Base-by-base conservation (phyloP, 2,329 filamentous ascomycete species). In the Talaromyces amestolkiae region DNA sequence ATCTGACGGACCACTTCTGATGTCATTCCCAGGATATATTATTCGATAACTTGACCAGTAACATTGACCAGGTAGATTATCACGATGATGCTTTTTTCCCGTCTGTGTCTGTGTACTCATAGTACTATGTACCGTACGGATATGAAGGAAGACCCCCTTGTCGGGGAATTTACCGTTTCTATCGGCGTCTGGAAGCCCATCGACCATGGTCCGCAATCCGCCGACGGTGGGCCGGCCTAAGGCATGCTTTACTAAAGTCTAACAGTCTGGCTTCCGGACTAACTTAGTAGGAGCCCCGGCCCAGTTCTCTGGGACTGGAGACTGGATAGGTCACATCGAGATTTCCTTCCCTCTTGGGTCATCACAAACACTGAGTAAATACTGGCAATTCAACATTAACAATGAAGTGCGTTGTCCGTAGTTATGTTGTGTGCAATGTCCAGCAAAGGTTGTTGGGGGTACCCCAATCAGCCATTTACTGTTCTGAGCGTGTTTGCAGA, bases 181-280 rank as follows among this genome's bases (percentile, higher is more conserved):
- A 59, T 31, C 31, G 45, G 65, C 60, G 61, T 64, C 65, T 66
- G 65, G 64, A 64, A 66, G 61, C 61, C 33, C 56, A 61, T 66
- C 54, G 65, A 64, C 65, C 61, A 49, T 58, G 64, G 59, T 58
- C 51, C 61, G 35, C 60, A 62, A 54, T 47, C 24, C 47, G 51
- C 61, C 61, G 39, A 39, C 41, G 31, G 61, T 63, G 51, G 47
- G 45, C 11, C 45, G 7, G 45, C 56, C 39, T 41, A 11, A 43
- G 37, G 56, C 35, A 59, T 43, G 24, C 49, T 5, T 27, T 4
- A 31, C 56, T 58, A 41, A 43, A 31, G 7, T 37, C 35, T 37
- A 7, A 10, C 13, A 37, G 35, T 37, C 35, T 7, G 35, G 9
- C 11, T 37, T 19, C 49, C 3, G 9, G 17, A n/a, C 56, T 58